A percentile compares a stretch with the other conserved stretches of the same genome.
phyloP scores from a whole-genome alignment of 2,329 filamentous ascomycete species.

The Metarhizium humberi region DNA sequence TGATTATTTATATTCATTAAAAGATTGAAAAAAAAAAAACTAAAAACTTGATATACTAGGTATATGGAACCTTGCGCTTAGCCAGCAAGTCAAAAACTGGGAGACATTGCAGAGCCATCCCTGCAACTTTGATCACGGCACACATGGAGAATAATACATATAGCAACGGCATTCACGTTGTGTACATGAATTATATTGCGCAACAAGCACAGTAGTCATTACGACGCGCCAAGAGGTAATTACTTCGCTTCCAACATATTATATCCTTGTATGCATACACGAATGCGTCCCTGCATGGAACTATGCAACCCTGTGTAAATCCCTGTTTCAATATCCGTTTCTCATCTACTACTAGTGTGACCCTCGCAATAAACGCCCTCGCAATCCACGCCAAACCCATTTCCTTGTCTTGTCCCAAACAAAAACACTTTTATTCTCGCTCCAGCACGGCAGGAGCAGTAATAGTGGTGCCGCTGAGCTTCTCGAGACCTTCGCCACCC shows the following conservation, averaged over 20 bases:
- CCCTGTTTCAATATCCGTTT: neutral
- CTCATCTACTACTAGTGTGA: neutral
- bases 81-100: no score
- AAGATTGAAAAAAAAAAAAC: no score
- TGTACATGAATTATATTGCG: neutral
- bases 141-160: no score
- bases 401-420: neutral
- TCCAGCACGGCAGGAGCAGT: constrained; percentile 44
- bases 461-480: constrained; percentile 42
- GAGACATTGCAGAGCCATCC: no score
- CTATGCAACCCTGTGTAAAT: neutral
- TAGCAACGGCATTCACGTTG: neutral
- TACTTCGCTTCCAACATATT: neutral
- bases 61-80: no score
- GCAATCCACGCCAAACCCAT: neutral
- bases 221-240: neutral
- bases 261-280: neutral
- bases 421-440: constrained; percentile 22
- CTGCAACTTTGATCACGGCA: no score
- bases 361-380: constrained; percentile 2
- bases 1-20: no score
- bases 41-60: no score
- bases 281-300: neutral
- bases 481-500: constrained; percentile 55
- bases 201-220: neutral